phyloP scores from a whole-genome alignment of 2,329 filamentous ascomycete species.

The Westerdykella ornata region DNA sequence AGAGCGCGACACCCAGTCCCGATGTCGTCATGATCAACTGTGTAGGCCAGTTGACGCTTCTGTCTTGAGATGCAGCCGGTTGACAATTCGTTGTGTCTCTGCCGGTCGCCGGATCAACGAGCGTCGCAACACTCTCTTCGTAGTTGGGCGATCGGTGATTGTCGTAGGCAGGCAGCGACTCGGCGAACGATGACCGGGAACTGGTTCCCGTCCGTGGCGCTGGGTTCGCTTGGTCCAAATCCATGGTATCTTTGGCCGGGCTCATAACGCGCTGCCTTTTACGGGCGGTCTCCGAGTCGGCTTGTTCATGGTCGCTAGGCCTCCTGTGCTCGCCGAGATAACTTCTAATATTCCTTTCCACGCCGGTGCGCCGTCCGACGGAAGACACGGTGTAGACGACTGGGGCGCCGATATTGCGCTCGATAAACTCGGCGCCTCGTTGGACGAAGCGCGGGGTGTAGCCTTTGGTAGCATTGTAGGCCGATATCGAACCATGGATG shows the following conservation, averaged over 20 bases:
- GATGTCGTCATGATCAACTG: slow-evolving; percentile 85
- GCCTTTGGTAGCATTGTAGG: slow-evolving; percentile 81
- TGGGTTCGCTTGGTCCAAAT: slow-evolving; percentile 42
- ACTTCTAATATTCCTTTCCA: slow-evolving; percentile 80
- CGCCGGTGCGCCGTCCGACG: slow-evolving; percentile 76
- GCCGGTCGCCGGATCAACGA: slow-evolving; percentile 22
- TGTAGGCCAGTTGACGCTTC: slow-evolving; percentile 62
- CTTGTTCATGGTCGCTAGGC: slow-evolving; percentile 46
- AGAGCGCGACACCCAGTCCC: slow-evolving; percentile 84
- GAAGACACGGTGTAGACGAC: slow-evolving; percentile 80
- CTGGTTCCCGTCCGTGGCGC: slow-evolving; percentile 42
- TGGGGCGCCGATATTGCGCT: slow-evolving; percentile 73
- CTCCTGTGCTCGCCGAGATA: slow-evolving; percentile 59
- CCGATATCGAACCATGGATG: slow-evolving; percentile 75
- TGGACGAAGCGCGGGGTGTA: slow-evolving; percentile 81
- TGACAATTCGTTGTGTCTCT: slow-evolving; percentile 16
- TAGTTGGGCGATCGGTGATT: slow-evolving; percentile 70
- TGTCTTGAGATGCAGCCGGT: slow-evolving; percentile 24
- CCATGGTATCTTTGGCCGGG: slow-evolving; percentile 37
- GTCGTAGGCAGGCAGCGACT: slow-evolving; percentile 78
- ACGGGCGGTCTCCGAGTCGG: slow-evolving; percentile 32
- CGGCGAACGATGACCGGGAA: slow-evolving; percentile 61
- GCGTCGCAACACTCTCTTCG: slow-evolving; percentile 49
- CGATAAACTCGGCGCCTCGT: slow-evolving; percentile 83
- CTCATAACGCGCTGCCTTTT: slow-evolving; percentile 42